phyloP scores from a whole-genome alignment of 768 basidiomycete genomes.

The Rhizopogon salebrosus region DNA sequence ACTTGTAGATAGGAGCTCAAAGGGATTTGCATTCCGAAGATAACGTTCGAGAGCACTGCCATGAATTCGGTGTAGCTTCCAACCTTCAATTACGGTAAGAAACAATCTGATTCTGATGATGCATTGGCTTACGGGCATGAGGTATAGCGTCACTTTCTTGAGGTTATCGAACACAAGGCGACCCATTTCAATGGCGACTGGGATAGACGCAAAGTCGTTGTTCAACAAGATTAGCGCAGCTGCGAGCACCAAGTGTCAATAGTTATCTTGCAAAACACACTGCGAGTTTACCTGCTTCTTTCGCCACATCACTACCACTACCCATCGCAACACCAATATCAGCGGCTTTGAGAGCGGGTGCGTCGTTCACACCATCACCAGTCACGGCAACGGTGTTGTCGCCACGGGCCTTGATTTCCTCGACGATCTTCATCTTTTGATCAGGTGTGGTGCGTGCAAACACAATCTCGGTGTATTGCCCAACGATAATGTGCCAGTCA shows the following conservation, averaged over 20 bases:
- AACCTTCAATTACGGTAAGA: slow-evolving; percentile 23
- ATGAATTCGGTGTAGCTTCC: slow-evolving; percentile 58
- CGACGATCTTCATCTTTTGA: slow-evolving; percentile 55
- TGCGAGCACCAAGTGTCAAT: slow-evolving; percentile 5
- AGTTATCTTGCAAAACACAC: background rate
- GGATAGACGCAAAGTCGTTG: slow-evolving; percentile 56
- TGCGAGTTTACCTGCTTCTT: slow-evolving; percentile 43
- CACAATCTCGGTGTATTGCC: slow-evolving; percentile 38
- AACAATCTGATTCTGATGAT: slow-evolving; percentile 1
- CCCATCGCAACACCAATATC: slow-evolving; percentile 55
- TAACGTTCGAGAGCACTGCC: slow-evolving; percentile 49
- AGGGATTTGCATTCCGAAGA: slow-evolving; percentile 55
- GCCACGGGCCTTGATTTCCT: slow-evolving; percentile 42
- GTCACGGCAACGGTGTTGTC: slow-evolving; percentile 47
- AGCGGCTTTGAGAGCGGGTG: slow-evolving; percentile 44
- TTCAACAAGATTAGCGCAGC: slow-evolving; percentile 48
- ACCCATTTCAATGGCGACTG: slow-evolving; percentile 53
- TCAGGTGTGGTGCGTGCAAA: slow-evolving; percentile 54
- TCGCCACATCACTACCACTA: slow-evolving; percentile 44
- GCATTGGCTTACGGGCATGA: slow-evolving; percentile 33
- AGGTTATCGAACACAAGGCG: slow-evolving; percentile 56
- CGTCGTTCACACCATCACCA: slow-evolving; percentile 56
- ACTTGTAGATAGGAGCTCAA: slow-evolving; percentile 52
- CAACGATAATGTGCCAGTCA: slow-evolving; percentile 37
- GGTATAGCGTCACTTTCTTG: slow-evolving; percentile 44